Base-by-base conservation (phyloP, 2,329 filamentous ascomycete genomes). In the Fusarium sp. region DNA sequence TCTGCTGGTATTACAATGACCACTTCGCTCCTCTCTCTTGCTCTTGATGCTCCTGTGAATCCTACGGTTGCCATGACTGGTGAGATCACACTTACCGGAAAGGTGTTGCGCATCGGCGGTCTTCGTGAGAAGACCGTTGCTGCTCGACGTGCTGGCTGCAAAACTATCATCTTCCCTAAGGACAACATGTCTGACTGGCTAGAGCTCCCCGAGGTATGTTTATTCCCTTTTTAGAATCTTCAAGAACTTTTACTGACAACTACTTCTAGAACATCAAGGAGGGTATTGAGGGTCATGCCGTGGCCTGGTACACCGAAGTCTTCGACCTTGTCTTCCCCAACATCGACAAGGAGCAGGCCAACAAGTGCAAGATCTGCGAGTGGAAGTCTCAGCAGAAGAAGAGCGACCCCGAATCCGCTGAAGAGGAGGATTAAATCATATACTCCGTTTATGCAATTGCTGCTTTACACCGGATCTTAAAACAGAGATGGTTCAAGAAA, bases 151-250 rank as follows among this genome's bases (percentile, higher is more conserved):
- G 96, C 96, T 23, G 96, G 97, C 57, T 97, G 94, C 76, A 96
- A 92, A 80, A 97, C 90, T 80, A 90, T 99, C 74, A 91, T 99
- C 69, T 99, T 99, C 87, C 96, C 96, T 27, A 89, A 90, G 73
- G 97, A 99, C 82, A 98, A 98, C 81, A 89, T 92, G 86, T 96
- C 93, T 59, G 96, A 99, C 85, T 99, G 96, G 97, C 84, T 98
- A 54, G 96, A 99, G 81, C 86, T 99, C 74, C 96, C 97, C 57
- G 92, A 98, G 87, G 96, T 98, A 88, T 80, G 93, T 87, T 25
- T 55, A 37, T 50, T 20, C 21, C 34, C 23, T 10, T 21, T 16
- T 34, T 4, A 10, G 4, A 32, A 7, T 20, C 12, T 13, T 10
- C 13, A n/a, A 20, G 16, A 18, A 57, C 12, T 37, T n/a, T 58